phyloP scores from a whole-genome alignment of 169 alveolate species.

The Plasmodium inui region DNA sequence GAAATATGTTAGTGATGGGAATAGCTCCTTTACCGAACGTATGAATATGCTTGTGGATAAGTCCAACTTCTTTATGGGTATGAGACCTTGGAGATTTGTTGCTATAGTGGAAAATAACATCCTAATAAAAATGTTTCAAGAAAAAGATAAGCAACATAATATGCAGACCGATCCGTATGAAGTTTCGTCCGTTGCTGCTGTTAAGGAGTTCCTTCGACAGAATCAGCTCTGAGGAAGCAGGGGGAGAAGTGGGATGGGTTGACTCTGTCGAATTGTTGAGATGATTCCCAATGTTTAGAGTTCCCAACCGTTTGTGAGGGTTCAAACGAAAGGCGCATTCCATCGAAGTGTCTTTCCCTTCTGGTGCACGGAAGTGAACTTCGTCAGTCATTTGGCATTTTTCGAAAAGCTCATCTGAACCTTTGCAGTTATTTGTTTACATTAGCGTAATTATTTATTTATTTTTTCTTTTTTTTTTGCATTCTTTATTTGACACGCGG shows the following conservation, averaged over 20 bases:
- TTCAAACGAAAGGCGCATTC: background rate
- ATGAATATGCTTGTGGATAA: slow-evolving; percentile 83
- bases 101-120: slow-evolving; percentile 78
- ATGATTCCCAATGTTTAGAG: background rate
- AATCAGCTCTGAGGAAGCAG: slow-evolving; percentile 13
- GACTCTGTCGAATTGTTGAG: background rate
- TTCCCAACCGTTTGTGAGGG: background rate
- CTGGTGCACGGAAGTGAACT: background rate
- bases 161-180: slow-evolving; percentile 79
- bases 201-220: slow-evolving; percentile 69
- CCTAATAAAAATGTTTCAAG: slow-evolving; percentile 79
- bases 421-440: background rate
- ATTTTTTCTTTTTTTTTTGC: background rate
- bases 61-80: slow-evolving; percentile 81
- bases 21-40: slow-evolving; percentile 77
- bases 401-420: background rate
- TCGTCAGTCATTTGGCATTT: background rate
- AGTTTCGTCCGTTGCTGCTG: slow-evolving; percentile 76
- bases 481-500: background rate
- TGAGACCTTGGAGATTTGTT: slow-evolving; percentile 82
- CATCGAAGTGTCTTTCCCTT: background rate
- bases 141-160: slow-evolving; percentile 76
- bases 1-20: slow-evolving; percentile 81
- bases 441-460: background rate
- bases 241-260: background rate